Evolutionary conservation across 768 basidiomycete genomes (phyloP), one percentile per base, ranked within the genome.

Genomic region (Macrolepiota albuminosa): DNA sequence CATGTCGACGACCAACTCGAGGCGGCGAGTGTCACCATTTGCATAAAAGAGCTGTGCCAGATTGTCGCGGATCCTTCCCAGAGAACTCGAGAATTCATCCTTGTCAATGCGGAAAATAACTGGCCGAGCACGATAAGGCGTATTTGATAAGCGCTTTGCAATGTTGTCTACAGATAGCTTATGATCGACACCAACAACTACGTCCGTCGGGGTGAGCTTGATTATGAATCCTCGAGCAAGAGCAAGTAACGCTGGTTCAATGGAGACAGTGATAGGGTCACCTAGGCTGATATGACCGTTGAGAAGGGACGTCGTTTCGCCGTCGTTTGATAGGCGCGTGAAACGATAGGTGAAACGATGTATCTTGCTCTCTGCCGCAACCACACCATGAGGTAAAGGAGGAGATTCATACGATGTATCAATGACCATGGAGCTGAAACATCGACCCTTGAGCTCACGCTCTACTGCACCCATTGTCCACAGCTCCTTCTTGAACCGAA

Each of bases 381-480:
- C 69, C 24, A 42, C 36, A 11, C 63, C 61, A 13, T 58, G 60
- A 54, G 59, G 65, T 57, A 34, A 51, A 6, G 64, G 58, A n/a
- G 69, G 68, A 48, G 58, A 26, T 24, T 61, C 64, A 64, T 73
- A 84, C 4, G 76, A 69, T 11, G 60, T 61, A 62, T 85, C 83
- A 40, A 97, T 71, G 37, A 84, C 69, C 96, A 98, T 95, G 49
- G 82, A 76, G 42, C 82, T 78, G 64, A 98, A 91, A 68, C 95
- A 97, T 63, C 95, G 79, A 2, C 97, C 97, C 45, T 82, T 83
- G 57, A 75, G 80, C 71, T 94, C 91, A 57, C 97, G 81, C 66
- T 95, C 87, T 18, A 71, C 75, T 0, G 93, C 93, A 6, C 82
- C 82, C 81, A 96, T 84, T 0, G 91, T 95, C 97, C 97, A 99